Conservation (phyloP, 306 rosid genomes). For the Nissolia schottii region DNA sequence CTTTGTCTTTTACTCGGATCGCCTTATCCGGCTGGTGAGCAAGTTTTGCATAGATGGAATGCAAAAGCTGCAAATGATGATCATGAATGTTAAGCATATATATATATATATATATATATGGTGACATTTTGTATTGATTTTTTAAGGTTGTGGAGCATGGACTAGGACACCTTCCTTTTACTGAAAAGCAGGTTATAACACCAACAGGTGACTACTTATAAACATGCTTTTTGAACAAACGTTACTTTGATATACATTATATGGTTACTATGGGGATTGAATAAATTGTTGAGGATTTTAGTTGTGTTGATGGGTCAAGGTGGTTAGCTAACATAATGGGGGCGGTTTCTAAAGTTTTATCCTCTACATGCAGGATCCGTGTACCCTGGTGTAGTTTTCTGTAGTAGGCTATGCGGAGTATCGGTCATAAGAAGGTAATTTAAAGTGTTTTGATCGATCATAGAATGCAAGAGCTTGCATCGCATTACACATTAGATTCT, state of each 20-base stretch:
- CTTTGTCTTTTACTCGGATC: constrained; percentile 75
- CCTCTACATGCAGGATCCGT: constrained; percentile 52
- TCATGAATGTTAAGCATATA: neutral
- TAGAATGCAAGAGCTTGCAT: neutral
- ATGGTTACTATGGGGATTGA: no score
- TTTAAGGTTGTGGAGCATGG: constrained; percentile 93
- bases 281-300: no score
- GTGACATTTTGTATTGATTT: constrained; percentile 6
- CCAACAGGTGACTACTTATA: constrained; percentile 66
- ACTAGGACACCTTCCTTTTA: constrained; percentile 81
- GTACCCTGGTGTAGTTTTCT: constrained; percentile 77
- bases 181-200: constrained; percentile 74
- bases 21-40: constrained; percentile 72
- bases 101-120: no score
- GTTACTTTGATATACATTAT: no score
- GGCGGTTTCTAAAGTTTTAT: neutral
- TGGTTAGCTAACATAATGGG: no score
- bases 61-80: neutral
- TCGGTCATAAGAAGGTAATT: constrained; percentile 79
- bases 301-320: no score
- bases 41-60: neutral
- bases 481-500: neutral
- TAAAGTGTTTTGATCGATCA: neutral
- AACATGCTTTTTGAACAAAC: neutral
- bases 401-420: constrained; percentile 80